phyloP scores from a whole-genome alignment of 169 alveolate genomes.

The Cryptosporidium muris region DNA sequence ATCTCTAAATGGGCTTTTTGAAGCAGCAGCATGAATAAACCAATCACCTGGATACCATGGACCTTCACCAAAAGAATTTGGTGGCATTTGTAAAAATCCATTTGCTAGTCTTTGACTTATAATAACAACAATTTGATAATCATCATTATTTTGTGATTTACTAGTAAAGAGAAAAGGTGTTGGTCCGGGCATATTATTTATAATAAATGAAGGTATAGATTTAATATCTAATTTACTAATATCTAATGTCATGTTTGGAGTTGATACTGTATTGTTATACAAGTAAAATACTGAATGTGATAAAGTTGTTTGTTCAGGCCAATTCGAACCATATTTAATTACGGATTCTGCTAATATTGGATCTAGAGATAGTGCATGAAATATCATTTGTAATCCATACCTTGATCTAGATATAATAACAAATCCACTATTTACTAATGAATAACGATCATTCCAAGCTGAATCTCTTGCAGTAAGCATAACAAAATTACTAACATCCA shows the following conservation, averaged over 20 bases:
- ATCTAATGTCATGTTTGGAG: conserved; percentile 17
- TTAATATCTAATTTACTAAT: not conserved
- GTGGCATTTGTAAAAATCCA: conserved; percentile 43
- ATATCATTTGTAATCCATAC: conserved; percentile 20
- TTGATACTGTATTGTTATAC: conserved; percentile 9
- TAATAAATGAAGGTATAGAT: not conserved
- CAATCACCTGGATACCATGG: conserved; percentile 67
- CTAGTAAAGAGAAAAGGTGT: conserved; percentile 6
- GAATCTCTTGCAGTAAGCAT: conserved; percentile 47
- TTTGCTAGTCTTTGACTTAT: conserved; percentile 40
- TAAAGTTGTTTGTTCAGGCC: conserved; percentile 68
- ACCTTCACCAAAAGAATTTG: conserved; percentile 49
- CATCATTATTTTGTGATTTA: not conserved
- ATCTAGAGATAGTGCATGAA: conserved; percentile 29
- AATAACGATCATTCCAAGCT: conserved; percentile 37
- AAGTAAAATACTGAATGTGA: conserved; percentile 13
- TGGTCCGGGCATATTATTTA: not conserved
- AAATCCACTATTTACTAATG: conserved; percentile 61
- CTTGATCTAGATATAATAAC: conserved; percentile 33
- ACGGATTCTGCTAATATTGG: conserved; percentile 27
- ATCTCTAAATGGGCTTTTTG: conserved; percentile 55
- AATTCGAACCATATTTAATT: conserved; percentile 31
- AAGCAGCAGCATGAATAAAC: conserved; percentile 68
- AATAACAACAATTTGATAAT: not conserved
- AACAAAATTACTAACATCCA: conserved; percentile 12